Conservation (phyloP, 192 early-diverging fungal genomes). For the Piromyces sp. region DNA sequence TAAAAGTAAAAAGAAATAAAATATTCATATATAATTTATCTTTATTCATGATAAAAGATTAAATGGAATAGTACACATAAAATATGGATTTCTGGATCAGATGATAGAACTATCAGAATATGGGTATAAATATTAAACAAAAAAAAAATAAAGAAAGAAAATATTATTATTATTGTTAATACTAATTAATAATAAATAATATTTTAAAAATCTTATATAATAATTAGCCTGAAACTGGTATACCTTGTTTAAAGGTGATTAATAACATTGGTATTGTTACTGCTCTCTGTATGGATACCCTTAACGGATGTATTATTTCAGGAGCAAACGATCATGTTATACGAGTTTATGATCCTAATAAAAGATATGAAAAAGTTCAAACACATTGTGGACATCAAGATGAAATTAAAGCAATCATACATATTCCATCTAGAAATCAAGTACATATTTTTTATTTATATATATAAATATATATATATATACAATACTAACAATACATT, state of each 20-base stretch:
- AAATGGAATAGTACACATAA: constrained; percentile 21
- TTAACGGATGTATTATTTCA: constrained; percentile 33
- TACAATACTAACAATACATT: no score
- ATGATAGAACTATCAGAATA: constrained; percentile 36
- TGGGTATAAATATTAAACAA: constrained; percentile 13
- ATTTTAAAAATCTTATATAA: no score
- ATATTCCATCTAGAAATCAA: constrained; percentile 31
- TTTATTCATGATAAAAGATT: constrained; percentile 8
- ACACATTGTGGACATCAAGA: constrained; percentile 36
- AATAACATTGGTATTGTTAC: constrained; percentile 41
- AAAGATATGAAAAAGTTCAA: constrained; percentile 35
- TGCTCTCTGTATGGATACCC: constrained; percentile 25
- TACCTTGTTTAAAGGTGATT: constrained; percentile 27
- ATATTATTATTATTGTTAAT: not conserved
- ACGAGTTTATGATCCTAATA: constrained; percentile 32
- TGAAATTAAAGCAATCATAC: constrained; percentile 28
- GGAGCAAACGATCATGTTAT: constrained; percentile 32
- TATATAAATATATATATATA: no score
- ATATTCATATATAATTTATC: not conserved
- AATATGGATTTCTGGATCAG: constrained; percentile 41
- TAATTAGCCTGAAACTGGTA: constrained; percentile 20
- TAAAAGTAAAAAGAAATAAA: not conserved
- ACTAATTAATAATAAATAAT: no score
- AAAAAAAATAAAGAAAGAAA: not conserved
- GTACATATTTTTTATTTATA: not conserved